Base-by-base conservation (phyloP, 202 grass and related monocot genomes). In the Bolboschoenoplectus hybrid region DNA sequence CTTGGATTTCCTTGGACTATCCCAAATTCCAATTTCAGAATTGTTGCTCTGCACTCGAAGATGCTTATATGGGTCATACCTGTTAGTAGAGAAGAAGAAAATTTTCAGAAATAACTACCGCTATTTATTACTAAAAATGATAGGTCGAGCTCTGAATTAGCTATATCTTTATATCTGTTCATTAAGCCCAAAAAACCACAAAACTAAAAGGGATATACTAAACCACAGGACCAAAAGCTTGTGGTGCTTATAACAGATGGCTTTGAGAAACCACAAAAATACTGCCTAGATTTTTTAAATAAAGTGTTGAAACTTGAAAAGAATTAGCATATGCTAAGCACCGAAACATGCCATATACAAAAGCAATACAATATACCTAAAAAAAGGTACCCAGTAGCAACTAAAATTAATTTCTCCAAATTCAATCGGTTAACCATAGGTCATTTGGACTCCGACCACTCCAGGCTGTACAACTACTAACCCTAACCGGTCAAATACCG, bases 1-100 rank as follows among this genome's bases (percentile, higher is more conserved):
- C 26, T 44, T 63, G 19, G 61, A 64, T 65, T 82, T 82, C 58
- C 79, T 82, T 45, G 79, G 49, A 82, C 57, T 8, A 47, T 40
- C 39, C 17, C 58, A 50, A 26, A 53, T 65, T 65, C 64, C 50
- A 41, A 65, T 67, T 66, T 82, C 75, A 41, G 75, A 36, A 58
- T 80, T 80, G 53, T 80, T 40, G 38, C 36, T 60, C 7, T 41
- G 53, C 14, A 60, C 52, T 19, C 53, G 75, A 35, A 80, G 75
- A n/a, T 74, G 17, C 44, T 50, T 50, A 32, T n/a, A 70, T n/a
- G 38, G 67, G 17, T 44, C 6, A 44, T 49, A 74, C 70, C 70
- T 74, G 45, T 50, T 47, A 32, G 70, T 47, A 3, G 19, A 74
- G 70, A 32, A 74, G 67, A n/a, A 70, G 14, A 3, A 49, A 74